Evolutionary conservation across 1,284 basidiomycete species (phyloP), one percentile per base, ranked within the genome.

Genomic region (Bondarzewia mesenterica): DNA sequence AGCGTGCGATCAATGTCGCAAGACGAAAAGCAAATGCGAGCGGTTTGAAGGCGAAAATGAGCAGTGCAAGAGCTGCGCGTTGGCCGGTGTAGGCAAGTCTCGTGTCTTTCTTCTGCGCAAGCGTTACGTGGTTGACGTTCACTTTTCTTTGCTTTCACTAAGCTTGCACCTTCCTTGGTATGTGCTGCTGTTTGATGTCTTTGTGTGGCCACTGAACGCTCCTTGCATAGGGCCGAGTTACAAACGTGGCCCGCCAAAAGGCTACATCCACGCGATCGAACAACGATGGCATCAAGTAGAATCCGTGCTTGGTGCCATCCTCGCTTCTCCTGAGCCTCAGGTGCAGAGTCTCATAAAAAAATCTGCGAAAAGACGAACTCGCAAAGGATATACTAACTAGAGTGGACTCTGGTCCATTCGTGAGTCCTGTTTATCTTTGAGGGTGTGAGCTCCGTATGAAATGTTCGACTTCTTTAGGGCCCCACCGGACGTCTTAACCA

Each of bases 261-360:
- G 90, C 20, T 93, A 93, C 61, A 91, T 93, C 48, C 86, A 89
- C 61, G 89, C 89, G 32, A 90, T 93, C 52, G 89, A 93, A 65
- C 86, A 89, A 51, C 69, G 89, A 56, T 86, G 90, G 77, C 89
- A 93, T 58, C 86, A 91, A 60, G 87, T 92, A 58, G 90, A 93
- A 63, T 86, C 89, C 10, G 66, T 93, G 10, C 71, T 93, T 4
- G 89, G 87, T 22, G 79, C 83, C 21, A 73, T 93, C 44, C 71
- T 93, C 48, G 78, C 83, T 55, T 86, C 84, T 47, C 74, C 77
- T 32, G 85, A 89, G 63, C 72, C 79, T 10, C 71, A 85, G 50
- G 84, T 89, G 0, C 79, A 83, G 59, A 71, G 70, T 35, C 64
- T 93, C 44, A 71, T 93, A 32, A 67, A 73, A n/a, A 27, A 85